These are phyloP conservation scores for Aureobasidium sp. DNA, from an alignment of 2,329 filamentous ascomycete genomes.

Conservation along the genomic window DNA sequence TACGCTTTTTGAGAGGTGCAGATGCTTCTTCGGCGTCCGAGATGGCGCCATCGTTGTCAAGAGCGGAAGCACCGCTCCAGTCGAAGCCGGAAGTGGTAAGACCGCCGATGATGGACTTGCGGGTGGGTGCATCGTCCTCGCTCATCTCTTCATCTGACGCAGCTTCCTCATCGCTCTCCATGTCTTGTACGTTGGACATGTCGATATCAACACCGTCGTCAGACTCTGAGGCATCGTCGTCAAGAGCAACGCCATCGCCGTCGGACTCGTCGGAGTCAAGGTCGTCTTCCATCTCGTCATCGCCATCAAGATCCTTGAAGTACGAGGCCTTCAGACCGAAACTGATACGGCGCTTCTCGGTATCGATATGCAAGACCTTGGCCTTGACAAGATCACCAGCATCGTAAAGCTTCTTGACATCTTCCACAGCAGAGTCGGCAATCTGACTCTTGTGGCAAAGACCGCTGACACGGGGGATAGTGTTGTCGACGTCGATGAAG, in stretches of 20 bases:
- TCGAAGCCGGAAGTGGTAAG: conserved; percentile 73
- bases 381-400: conserved; percentile 93
- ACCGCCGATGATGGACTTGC: conserved; percentile 20
- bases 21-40: conserved; percentile 47
- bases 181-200: conserved; percentile 35
- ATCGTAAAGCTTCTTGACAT: conserved; percentile 82
- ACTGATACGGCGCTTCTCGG: conserved; percentile 66
- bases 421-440: conserved; percentile 70
- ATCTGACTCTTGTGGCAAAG: conserved; percentile 89
- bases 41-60: conserved; percentile 43
- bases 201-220: conserved; percentile 35
- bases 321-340: conserved; percentile 91
- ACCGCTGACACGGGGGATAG: conserved; percentile 72
- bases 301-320: conserved; percentile 53
- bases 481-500: conserved; percentile 83
- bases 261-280: conserved; percentile 22
- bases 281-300: conserved; percentile 35
- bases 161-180: conserved; percentile 41
- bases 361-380: conserved; percentile 69
- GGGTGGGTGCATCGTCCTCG: not conserved
- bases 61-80: conserved; percentile 62
- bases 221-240: conserved; percentile 30
- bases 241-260: conserved; percentile 26
- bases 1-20: conserved; percentile 47
- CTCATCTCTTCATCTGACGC: conserved; percentile 35